Conservation (phyloP, 257 asterid species). For the Petrea volubilis region DNA sequence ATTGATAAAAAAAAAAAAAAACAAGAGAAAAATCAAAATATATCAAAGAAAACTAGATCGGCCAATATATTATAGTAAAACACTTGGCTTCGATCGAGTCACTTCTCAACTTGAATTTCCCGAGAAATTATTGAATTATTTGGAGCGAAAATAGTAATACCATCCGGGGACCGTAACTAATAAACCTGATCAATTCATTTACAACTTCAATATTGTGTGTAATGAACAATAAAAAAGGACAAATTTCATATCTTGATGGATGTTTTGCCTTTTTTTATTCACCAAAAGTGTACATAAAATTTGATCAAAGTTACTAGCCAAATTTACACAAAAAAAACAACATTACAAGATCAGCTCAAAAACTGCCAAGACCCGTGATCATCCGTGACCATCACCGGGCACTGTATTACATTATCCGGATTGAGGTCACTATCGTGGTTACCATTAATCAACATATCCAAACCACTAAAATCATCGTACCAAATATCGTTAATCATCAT, state of each 20-base stretch:
- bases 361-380: conserved; percentile 20
- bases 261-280: conserved; percentile 15
- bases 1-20: too few relatives aligned
- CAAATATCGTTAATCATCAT: conserved; percentile 48
- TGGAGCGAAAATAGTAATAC: too few relatives aligned
- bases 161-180: too few relatives aligned
- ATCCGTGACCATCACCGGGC: conserved; percentile 23
- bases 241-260: neutral
- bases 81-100: too few relatives aligned
- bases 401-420: conserved; percentile 18
- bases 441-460: conserved; percentile 53
- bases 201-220: too few relatives aligned
- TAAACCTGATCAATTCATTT: too few relatives aligned
- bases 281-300: conserved; percentile 24
- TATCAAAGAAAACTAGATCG: too few relatives aligned
- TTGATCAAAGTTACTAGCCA: neutral
- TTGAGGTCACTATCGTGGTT: conserved; percentile 20
- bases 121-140: too few relatives aligned
- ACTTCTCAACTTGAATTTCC: too few relatives aligned
- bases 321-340: conserved; percentile 22
- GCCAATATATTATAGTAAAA: too few relatives aligned
- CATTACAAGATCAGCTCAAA: conserved; percentile 9
- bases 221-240: neutral
- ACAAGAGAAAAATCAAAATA: too few relatives aligned
- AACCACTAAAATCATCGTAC: conserved; percentile 54